A percentile compares a stretch with the other conserved stretches of the same genome.
These are phyloP conservation scores for Solanum chaucha DNA, from an alignment of 257 asterid genomes.

Conservation along the genomic window DNA sequence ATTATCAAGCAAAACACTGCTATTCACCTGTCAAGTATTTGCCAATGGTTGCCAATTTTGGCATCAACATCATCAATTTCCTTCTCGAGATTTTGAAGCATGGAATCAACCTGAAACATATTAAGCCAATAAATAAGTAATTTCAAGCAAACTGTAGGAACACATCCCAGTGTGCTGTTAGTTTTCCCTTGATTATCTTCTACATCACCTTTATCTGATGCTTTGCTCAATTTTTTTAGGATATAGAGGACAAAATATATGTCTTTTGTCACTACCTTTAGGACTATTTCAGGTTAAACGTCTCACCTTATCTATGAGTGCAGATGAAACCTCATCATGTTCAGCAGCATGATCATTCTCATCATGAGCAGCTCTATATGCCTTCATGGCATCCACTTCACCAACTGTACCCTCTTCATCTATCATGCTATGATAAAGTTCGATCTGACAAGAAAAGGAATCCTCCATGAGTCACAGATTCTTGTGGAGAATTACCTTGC, in stretches of 20 bases:
- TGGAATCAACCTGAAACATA: constrained; percentile 71
- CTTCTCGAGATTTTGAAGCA: constrained; percentile 94
- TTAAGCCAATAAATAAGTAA: constrained; percentile 11
- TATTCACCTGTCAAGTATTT: constrained; percentile 80
- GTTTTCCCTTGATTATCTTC: background rate
- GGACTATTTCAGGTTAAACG: background rate
- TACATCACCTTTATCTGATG: background rate
- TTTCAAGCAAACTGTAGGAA: background rate
- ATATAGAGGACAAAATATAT: background rate
- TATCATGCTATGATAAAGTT: constrained; percentile 72
- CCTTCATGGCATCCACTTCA: constrained; percentile 67
- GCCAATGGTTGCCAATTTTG: constrained; percentile 85
- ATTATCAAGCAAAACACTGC: background rate
- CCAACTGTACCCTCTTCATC: constrained; percentile 67
- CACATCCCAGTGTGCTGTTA: background rate
- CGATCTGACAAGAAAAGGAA: constrained; percentile 38
- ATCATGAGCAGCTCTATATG: constrained; percentile 81
- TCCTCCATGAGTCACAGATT: background rate
- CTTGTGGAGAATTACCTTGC: background rate
- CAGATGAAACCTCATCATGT: constrained; percentile 71
- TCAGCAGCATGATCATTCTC: constrained; percentile 51
- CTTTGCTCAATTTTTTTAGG: background rate
- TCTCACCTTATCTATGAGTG: constrained; percentile 81
- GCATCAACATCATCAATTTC: constrained; percentile 97
- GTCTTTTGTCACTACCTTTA: background rate